A percentile compares a stretch with the other conserved stretches of the same genome.
These are phyloP conservation scores for Pythium aristosporum DNA, from an alignment of 352 stramenopile species.

Conservation along the genomic window DNA sequence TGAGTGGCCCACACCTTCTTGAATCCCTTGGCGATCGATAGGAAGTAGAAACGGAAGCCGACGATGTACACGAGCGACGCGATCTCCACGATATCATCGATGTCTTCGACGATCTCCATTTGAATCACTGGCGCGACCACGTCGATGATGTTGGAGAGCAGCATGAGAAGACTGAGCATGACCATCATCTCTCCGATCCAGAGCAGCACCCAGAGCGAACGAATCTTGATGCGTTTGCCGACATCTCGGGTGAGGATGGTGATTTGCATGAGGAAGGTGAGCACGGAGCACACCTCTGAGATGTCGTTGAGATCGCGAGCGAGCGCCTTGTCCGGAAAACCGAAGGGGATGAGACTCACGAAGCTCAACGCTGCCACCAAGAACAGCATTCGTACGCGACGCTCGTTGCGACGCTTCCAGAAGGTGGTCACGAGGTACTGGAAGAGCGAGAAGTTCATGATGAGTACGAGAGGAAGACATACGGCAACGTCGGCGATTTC, in stretches of 20 bases:
- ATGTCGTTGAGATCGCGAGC: conserved; percentile 23
- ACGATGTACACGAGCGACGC: conserved; percentile 34
- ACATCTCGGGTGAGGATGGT: conserved; percentile 26
- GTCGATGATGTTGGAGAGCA: conserved; percentile 8
- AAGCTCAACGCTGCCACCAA: conserved; percentile 12
- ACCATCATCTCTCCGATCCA: conserved; percentile 4
- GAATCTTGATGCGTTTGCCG: conserved; percentile 15
- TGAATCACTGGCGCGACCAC: conserved; percentile 14
- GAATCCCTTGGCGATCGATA: conserved; percentile 19
- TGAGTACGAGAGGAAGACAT: not conserved
- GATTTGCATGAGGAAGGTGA: conserved; percentile 30
- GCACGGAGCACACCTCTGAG: conserved; percentile 15
- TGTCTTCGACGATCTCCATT: conserved; percentile 10
- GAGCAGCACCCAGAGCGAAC: conserved; percentile 3
- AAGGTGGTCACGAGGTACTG: conserved; percentile 18
- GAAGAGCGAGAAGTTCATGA: conserved; percentile 26
- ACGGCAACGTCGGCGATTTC: not conserved
- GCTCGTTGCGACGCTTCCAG: not conserved
- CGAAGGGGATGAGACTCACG: conserved; percentile 15
- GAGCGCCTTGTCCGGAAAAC: conserved; percentile 3
- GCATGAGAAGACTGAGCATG: not conserved
- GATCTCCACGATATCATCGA: conserved; percentile 26
- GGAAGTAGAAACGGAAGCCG: conserved; percentile 39
- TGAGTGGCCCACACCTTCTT: conserved; percentile 9
- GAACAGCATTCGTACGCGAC: conserved; percentile 9